Evolutionary conservation across 1,139 yeast genomes (phyloP).

Genomic region (Suhomyces atakaporum): DNA sequence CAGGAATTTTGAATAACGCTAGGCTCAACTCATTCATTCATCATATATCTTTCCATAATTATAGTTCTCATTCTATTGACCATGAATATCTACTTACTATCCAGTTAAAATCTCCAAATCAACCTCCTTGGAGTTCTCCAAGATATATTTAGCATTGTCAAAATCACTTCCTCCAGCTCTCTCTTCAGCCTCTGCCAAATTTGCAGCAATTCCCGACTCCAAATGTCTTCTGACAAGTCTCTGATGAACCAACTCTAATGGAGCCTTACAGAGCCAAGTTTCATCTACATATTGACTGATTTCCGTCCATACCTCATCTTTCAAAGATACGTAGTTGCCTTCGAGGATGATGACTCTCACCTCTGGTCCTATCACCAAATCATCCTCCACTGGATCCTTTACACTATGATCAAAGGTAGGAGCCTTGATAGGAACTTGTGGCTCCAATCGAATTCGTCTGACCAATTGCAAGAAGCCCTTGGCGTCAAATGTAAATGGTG

Average conservation of each 20-base stretch:
- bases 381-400: slow-evolving; percentile 65
- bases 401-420: slow-evolving; percentile 79
- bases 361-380: slow-evolving; percentile 42
- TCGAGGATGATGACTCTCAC: slow-evolving; percentile 60
- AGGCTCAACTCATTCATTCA: too few relatives aligned
- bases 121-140: slow-evolving; percentile 35
- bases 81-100: too few relatives aligned
- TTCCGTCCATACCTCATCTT: slow-evolving; percentile 52
- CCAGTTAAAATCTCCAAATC: slow-evolving; percentile 4
- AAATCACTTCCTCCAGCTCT: slow-evolving; percentile 72
- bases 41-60: too few relatives aligned
- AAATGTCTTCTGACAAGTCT: slow-evolving; percentile 60
- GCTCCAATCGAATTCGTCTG: slow-evolving; percentile 18
- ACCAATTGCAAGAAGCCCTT: slow-evolving; percentile 32
- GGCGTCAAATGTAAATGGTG: slow-evolving; percentile 83
- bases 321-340: slow-evolving; percentile 60
- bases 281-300: slow-evolving; percentile 42
- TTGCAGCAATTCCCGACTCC: slow-evolving; percentile 61
- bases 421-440: slow-evolving; percentile 32
- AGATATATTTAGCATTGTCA: slow-evolving; percentile 62
- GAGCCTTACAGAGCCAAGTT: slow-evolving; percentile 50
- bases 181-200: slow-evolving; percentile 57
- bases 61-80: too few relatives aligned
- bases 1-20: too few relatives aligned
- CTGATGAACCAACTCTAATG: slow-evolving; percentile 41